These are phyloP conservation scores for Colletotrichum musae DNA, from an alignment of 2,329 filamentous ascomycete genomes.

Conservation along the genomic window DNA sequence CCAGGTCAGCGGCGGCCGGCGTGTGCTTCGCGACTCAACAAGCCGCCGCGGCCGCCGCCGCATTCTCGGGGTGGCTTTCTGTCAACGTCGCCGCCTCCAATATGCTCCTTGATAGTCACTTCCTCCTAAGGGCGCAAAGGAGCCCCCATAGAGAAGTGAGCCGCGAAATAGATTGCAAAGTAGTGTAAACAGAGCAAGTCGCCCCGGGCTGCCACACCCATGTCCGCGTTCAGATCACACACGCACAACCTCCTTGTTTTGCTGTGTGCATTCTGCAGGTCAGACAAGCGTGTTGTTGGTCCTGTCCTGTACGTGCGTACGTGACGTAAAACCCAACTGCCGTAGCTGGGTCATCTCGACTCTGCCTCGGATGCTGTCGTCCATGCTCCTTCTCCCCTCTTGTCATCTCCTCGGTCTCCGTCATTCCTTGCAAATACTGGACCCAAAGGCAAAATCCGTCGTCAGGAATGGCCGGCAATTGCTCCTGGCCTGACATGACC, in stretches of 20 bases:
- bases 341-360: background rate
- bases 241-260: conserved; percentile 32
- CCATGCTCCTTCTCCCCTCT: conserved; percentile 10
- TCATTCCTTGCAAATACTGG: conserved; percentile 3
- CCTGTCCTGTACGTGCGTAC: conserved; percentile 4
- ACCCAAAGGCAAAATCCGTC: background rate
- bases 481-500: conserved; percentile 2
- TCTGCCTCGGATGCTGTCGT: background rate
- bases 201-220: conserved; percentile 23
- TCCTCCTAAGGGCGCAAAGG: too few relatives aligned
- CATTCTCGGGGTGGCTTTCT: conserved; percentile 11
- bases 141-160: background rate
- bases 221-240: conserved; percentile 19
- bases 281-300: conserved; percentile 13
- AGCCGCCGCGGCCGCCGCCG: conserved; percentile 3
- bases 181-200: conserved; percentile 9
- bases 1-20: conserved; percentile 11
- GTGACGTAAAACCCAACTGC: conserved; percentile 11
- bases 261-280: conserved; percentile 26
- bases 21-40: conserved; percentile 12
- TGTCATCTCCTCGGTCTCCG: conserved; percentile 8
- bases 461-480: conserved; percentile 1
- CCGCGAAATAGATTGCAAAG: background rate
- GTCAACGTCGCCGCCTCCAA: background rate
- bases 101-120: background rate